Conservation (phyloP, 768 basidiomycete species). For the Mycena capillaripes region DNA sequence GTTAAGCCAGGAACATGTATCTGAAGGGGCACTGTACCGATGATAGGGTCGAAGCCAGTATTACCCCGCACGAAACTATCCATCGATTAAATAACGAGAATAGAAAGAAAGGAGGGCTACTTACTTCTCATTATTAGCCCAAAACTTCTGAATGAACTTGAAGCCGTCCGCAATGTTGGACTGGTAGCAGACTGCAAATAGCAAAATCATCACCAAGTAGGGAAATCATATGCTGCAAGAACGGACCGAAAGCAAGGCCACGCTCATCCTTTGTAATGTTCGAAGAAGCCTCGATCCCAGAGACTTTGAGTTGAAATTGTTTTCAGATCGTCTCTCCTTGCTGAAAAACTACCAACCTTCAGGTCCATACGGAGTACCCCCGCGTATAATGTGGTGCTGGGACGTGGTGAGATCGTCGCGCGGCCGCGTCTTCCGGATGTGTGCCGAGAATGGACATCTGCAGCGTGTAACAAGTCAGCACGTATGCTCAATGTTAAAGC, state of each 20-base stretch:
- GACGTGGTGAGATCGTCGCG: conserved; percentile 40
- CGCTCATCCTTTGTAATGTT: conserved; percentile 13
- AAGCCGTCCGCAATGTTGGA: conserved; percentile 4
- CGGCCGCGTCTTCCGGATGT: conserved; percentile 40
- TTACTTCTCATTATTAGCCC: conserved; percentile 18
- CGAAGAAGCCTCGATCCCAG: conserved; percentile 1
- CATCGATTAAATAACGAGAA: background rate
- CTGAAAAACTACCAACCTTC: conserved; percentile 19
- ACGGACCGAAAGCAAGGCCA: conserved; percentile 31
- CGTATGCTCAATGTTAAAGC: no score
- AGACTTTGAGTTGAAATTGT: conserved; percentile 2
- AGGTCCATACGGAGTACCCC: conserved; percentile 52
- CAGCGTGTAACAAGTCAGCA: no score
- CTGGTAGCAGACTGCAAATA: conserved; percentile 16
- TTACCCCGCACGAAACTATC: background rate
- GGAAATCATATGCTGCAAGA: no score
- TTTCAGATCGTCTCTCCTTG: background rate
- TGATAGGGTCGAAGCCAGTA: conserved; percentile 24
- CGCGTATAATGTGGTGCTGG: conserved; percentile 46
- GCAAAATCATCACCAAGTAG: no score
- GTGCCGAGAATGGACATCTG: conserved; percentile 31
- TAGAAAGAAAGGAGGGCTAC: background rate
- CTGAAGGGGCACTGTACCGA: conserved; percentile 1
- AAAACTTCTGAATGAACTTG: conserved; percentile 16
- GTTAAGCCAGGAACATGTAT: background rate